These are phyloP conservation scores for Thermothielavioides terrestris DNA, from an alignment of 495 filamentous ascomycete genomes.

Conservation along the genomic window DNA sequence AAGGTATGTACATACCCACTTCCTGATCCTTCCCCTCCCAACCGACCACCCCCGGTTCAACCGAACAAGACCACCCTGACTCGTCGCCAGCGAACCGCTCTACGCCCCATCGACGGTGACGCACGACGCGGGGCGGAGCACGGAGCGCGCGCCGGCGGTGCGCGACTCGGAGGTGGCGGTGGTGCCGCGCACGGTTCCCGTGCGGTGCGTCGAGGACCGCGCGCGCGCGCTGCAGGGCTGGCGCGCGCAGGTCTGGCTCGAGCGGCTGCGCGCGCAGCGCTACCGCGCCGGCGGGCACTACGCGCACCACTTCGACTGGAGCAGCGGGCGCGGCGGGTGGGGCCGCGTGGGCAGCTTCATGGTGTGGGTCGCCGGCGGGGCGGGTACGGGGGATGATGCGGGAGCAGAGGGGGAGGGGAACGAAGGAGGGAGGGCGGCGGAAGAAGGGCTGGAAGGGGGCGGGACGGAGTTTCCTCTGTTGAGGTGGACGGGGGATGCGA, in stretches of 20 bases:
- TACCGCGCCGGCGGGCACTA: constrained; percentile 36
- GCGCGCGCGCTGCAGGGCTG: constrained; percentile 38
- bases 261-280: constrained; percentile 36
- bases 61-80: too few species aligned
- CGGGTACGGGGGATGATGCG: background rate
- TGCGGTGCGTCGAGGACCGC: constrained; percentile 38
- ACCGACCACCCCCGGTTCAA: too few species aligned
- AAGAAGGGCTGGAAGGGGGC: constrained; percentile 28
- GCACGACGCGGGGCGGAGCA: constrained; percentile 28
- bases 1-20: constrained; percentile 24
- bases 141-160: constrained; percentile 25
- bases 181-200: constrained; percentile 31
- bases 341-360: constrained; percentile 41
- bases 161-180: constrained; percentile 43
- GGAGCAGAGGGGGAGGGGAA: constrained; percentile 9
- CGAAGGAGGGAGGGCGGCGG: constrained; percentile 9
- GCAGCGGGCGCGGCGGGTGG: constrained; percentile 32
- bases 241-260: constrained; percentile 37
- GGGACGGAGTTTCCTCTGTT: constrained; percentile 40
- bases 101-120: constrained; percentile 39
- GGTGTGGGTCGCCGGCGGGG: constrained; percentile 30
- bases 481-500: constrained; percentile 16
- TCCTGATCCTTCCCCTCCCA: background rate
- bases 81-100: constrained; percentile 25
- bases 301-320: constrained; percentile 40